Evolutionary conservation across 1,284 basidiomycete genomes (phyloP).

Genomic region (Nidula niveotomentosa): DNA sequence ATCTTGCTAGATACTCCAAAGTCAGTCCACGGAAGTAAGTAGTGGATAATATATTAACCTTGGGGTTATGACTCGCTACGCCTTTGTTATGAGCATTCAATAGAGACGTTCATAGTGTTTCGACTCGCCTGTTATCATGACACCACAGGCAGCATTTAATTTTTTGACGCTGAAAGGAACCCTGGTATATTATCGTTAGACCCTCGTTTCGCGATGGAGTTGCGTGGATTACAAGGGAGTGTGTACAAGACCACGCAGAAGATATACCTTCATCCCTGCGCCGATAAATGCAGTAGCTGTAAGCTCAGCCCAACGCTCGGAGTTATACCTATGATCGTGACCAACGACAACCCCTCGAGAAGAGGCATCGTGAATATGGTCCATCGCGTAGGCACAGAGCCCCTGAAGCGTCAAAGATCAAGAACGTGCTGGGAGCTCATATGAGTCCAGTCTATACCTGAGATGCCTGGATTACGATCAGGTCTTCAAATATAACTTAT

Average conservation of each 20-base stretch:
- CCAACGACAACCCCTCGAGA: constrained; percentile 76
- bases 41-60: constrained; percentile 40
- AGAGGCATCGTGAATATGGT: constrained; percentile 49
- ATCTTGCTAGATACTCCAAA: constrained; percentile 52
- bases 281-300: constrained; percentile 70
- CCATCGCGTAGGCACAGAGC: constrained; percentile 68
- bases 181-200: constrained; percentile 30
- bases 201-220: neutral
- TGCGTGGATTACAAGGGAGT: constrained; percentile 67
- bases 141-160: constrained; percentile 71
- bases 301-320: constrained; percentile 72
- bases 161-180: constrained; percentile 77
- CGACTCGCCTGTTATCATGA: constrained; percentile 80
- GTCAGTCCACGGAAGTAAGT: neutral
- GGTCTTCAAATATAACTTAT: constrained; percentile 35
- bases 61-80: constrained; percentile 82
- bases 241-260: constrained; percentile 71
- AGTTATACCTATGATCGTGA: constrained; percentile 81
- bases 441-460: constrained; percentile 43
- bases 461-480: constrained; percentile 81
- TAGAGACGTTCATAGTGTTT: constrained; percentile 1
- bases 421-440: neutral
- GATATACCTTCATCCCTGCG: constrained; percentile 65
- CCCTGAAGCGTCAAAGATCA: constrained; percentile 44
- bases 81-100: constrained; percentile 6